Evolutionary conservation across 495 filamentous ascomycete species (phyloP).

Genomic region (Talaromyces trachyspermus): DNA sequence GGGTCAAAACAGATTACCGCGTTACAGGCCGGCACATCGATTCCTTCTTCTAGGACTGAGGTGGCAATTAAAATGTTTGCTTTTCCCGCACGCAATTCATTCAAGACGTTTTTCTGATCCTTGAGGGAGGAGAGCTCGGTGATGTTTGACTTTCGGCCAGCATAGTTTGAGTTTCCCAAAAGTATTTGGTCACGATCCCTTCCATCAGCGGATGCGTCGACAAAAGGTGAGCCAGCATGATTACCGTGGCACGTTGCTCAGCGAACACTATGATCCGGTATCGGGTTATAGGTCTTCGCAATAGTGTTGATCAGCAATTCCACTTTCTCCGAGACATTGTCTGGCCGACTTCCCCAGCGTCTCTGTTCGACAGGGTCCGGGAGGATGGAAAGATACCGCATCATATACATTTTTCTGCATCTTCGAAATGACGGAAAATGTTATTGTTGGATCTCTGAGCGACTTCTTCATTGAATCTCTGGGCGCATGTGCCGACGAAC

Average conservation of each 20-base stretch:
- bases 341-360: neutral
- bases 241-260: constrained; percentile 61
- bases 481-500: constrained; percentile 55
- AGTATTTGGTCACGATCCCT: constrained; percentile 45
- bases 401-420: constrained; percentile 55
- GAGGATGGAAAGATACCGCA: constrained; percentile 40
- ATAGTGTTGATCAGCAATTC: constrained; percentile 48
- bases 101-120: constrained; percentile 52
- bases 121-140: constrained; percentile 52
- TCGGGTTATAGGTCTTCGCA: constrained; percentile 27
- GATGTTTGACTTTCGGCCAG: constrained; percentile 43
- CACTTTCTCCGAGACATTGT: constrained; percentile 46
- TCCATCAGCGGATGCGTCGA: constrained; percentile 50
- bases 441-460: constrained; percentile 15
- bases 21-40: constrained; percentile 82
- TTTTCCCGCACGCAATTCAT: constrained; percentile 58
- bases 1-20: constrained; percentile 79
- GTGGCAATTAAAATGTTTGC: constrained; percentile 79
- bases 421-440: constrained; percentile 5
- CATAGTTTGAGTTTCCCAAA: constrained; percentile 61
- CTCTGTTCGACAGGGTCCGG: constrained; percentile 24
- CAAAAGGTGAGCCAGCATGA: constrained; percentile 59
- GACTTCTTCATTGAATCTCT: constrained; percentile 32
- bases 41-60: constrained; percentile 83
- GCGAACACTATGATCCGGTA: constrained; percentile 76